Conservation (phyloP, 2,329 filamentous ascomycete species). For the Chaetomium sp. region DNA sequence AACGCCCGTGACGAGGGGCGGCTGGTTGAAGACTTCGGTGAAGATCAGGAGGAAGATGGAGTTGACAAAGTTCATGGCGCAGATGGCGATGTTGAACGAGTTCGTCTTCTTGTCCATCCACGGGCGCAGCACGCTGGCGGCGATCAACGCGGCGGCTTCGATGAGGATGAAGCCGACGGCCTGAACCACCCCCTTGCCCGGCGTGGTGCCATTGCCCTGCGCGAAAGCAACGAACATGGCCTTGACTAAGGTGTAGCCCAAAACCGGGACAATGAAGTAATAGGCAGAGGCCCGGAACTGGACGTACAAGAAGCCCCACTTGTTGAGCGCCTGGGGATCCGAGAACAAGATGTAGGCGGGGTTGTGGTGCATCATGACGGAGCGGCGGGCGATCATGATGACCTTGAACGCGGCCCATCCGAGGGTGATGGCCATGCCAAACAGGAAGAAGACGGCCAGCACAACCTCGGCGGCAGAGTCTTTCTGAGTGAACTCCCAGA, state of each 20-base stretch:
- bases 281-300: slow-evolving; percentile 95
- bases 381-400: slow-evolving; percentile 83
- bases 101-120: slow-evolving; percentile 99
- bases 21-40: slow-evolving; percentile 81
- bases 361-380: slow-evolving; percentile 90
- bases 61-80: slow-evolving; percentile 86
- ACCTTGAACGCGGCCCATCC: slow-evolving; percentile 89
- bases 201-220: slow-evolving; percentile 67
- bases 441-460: slow-evolving; percentile 83
- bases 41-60: slow-evolving; percentile 88
- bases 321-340: slow-evolving; percentile 90
- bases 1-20: slow-evolving; percentile 79
- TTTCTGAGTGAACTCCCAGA: slow-evolving; percentile 87
- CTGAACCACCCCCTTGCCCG: too few species aligned
- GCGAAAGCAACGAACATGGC: slow-evolving; percentile 83
- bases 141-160: slow-evolving; percentile 77
- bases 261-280: slow-evolving; percentile 84
- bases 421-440: slow-evolving; percentile 76
- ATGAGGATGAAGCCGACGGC: slow-evolving; percentile 81
- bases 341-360: slow-evolving; percentile 97
- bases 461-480: slow-evolving; percentile 87
- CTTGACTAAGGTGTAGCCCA: slow-evolving; percentile 83
- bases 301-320: slow-evolving; percentile 97
- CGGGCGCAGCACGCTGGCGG: slow-evolving; percentile 76
- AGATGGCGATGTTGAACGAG: slow-evolving; percentile 92